A percentile compares a stretch with the other conserved stretches of the same genome.
Evolutionary conservation across 2,329 filamentous ascomycete genomes (phyloP).

Genomic region (Trichophyton schoenleinii): DNA sequence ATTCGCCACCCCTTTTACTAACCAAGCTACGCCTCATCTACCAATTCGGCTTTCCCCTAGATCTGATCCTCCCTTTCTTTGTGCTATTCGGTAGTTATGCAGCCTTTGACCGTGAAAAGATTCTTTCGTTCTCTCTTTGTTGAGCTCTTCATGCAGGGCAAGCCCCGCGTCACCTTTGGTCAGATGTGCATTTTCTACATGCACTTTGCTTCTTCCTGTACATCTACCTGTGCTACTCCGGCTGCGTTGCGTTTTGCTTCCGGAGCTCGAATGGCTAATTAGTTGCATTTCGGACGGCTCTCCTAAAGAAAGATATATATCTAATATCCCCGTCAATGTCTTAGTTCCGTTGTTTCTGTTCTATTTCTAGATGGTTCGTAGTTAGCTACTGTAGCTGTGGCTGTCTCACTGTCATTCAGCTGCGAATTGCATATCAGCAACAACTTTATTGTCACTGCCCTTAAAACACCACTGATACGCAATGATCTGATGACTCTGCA

Average conservation of each 20-base stretch:
- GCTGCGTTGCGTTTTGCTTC: background rate
- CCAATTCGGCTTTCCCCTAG: too few species aligned
- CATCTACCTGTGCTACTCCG: background rate
- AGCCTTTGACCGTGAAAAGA: too few species aligned
- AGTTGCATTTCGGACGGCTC: background rate
- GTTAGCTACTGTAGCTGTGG: background rate
- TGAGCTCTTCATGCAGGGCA: constrained; percentile 1
- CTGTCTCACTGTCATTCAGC: background rate
- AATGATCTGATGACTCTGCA: background rate
- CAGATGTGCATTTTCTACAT: background rate
- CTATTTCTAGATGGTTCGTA: background rate
- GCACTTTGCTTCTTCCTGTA: background rate
- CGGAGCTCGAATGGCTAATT: background rate
- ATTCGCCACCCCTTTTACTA: too few species aligned
- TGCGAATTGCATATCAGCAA: background rate
- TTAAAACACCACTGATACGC: background rate
- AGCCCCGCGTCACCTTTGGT: constrained; percentile 1
- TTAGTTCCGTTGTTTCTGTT: background rate
- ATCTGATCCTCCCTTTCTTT: background rate
- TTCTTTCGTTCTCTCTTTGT: background rate
- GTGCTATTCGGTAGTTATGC: background rate
- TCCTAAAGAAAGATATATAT: background rate
- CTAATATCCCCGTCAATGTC: background rate
- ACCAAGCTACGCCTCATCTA: too few species aligned
- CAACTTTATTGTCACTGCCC: background rate